Evolutionary conservation across 306 rosid genomes (phyloP), one percentile per base, ranked within the genome.

Genomic region (Glycyrrhiza uralensis): DNA sequence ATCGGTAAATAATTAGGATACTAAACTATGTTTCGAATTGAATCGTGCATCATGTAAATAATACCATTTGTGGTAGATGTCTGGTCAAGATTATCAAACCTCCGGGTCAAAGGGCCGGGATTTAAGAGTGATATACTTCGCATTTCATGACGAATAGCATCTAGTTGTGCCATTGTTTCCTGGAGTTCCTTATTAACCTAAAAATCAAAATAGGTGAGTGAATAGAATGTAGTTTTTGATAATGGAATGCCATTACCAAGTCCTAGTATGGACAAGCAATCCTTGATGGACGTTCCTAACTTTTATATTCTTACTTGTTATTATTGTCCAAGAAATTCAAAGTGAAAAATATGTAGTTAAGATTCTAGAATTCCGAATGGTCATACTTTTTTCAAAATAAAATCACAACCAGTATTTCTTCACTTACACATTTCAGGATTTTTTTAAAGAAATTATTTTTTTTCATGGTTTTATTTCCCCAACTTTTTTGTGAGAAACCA

Each of bases 151-250:
- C 87, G 91, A 82, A 93, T 91, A 22, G 96, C 93, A 58, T 93
- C 97, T 38, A 93, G 73, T 51, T 93, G 97, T 5, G 97, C 77
- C 76, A 90, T 79, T 26, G 96, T 83, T 49, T 91, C 98, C 72
- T 89, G 97, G 49, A 93, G 89, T 72, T 93, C 97, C 66, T 91
- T 86, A 75, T 93, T 96, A 80, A 93, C 92, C 96, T 90, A 74
- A 54, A 55, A 11, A 28, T 24, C 75, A 66, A 29, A 57, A 56
- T 5, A 69, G 19, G 51, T 32, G 9, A 56, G 29, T 19, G 66
- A 52, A 70, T 22, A 45, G 14, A 57, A 18, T 58, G 33, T 4
- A 67, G 62, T 54, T 46, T 72, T 19, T 36, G n/a, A 28, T 17
- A 49, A 66, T 68, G 71, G 28, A 70, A 69, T 56, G 59, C 19